Percentiles rank a stretch among this genome's conserved stretches.
Evolutionary conservation across 208 protist species (phyloP).

Genomic region (Wallacemonas sp.): DNA sequence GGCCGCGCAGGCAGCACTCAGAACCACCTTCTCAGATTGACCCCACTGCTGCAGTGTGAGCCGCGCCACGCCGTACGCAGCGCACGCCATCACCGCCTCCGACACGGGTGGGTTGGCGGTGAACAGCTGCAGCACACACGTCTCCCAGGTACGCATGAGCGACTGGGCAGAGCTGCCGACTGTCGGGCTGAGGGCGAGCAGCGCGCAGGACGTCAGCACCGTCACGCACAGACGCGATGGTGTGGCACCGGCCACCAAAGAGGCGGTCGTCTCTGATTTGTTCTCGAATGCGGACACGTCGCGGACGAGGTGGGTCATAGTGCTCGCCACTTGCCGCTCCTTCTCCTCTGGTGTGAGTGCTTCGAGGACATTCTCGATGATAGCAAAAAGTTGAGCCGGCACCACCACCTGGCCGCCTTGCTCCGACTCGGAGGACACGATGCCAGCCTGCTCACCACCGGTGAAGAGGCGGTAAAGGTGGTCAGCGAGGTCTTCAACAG

Average conservation of each 20-base stretch:
- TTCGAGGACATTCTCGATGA: conserved; percentile 7
- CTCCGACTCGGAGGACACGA: conserved; percentile 4
- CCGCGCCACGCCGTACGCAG: conserved; percentile 51
- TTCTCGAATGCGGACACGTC: not conserved
- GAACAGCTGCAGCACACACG: conserved; percentile 38
- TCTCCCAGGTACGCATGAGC: conserved; percentile 11
- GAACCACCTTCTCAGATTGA: conserved; percentile 14
- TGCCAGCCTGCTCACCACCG: not conserved
- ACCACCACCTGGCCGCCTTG: not conserved
- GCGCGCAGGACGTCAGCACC: not conserved
- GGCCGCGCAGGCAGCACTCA: conserved; percentile 27
- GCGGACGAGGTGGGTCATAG: not conserved
- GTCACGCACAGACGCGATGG: not conserved
- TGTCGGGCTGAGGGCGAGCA: not conserved
- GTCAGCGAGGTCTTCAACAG: conserved; percentile 11
- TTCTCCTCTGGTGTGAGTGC: not conserved
- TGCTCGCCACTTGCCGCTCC: not conserved
- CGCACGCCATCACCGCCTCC: conserved; percentile 26
- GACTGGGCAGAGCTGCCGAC: not conserved
- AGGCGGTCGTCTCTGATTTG: not conserved
- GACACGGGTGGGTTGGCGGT: conserved; percentile 41
- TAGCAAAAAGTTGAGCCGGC: conserved; percentile 12
- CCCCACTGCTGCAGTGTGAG: conserved; percentile 28
- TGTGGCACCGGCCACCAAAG: not conserved
- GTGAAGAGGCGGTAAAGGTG: conserved; percentile 11